phyloP scores from a whole-genome alignment of 2,329 filamentous ascomycete genomes.

The Mycocentrospora acerina region DNA sequence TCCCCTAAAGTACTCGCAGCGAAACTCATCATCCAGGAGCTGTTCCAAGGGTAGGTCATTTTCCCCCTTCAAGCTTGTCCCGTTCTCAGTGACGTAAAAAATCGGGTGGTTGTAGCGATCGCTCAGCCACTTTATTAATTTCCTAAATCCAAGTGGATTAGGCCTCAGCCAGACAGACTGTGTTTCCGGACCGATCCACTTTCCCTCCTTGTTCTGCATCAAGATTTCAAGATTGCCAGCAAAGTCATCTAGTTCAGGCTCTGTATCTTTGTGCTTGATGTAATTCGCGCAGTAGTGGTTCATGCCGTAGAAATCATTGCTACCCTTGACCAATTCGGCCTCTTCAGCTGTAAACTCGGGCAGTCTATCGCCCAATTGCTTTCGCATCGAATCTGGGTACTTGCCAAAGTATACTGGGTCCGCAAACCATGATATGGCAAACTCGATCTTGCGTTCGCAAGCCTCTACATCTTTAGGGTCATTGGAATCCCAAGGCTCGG shows the following conservation, averaged over 20 bases:
- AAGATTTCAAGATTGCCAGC: slow-evolving; percentile 74
- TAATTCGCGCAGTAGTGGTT: slow-evolving; percentile 92
- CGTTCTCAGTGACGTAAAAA: slow-evolving; percentile 89
- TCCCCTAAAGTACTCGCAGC: slow-evolving; percentile 73
- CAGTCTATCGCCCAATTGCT: slow-evolving; percentile 76
- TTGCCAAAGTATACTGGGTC: slow-evolving; percentile 84
- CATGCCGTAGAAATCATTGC: slow-evolving; percentile 93
- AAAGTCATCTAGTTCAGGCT: slow-evolving; percentile 66
- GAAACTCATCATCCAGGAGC: slow-evolving; percentile 79
- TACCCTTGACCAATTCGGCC: slow-evolving; percentile 72
- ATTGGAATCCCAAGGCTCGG: slow-evolving; percentile 78
- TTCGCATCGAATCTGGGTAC: slow-evolving; percentile 81
- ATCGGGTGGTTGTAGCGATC: slow-evolving; percentile 73
- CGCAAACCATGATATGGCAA: slow-evolving; percentile 84
- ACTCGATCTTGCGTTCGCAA: slow-evolving; percentile 79
- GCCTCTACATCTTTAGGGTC: slow-evolving; percentile 76
- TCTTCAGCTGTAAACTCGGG: slow-evolving; percentile 75
- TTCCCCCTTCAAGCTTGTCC: slow-evolving; percentile 80
- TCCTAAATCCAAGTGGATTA: slow-evolving; percentile 73
- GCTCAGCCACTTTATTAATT: slow-evolving; percentile 59
- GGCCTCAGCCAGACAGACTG: slow-evolving; percentile 81
- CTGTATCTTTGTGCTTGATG: slow-evolving; percentile 69
- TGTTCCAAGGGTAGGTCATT: slow-evolving; percentile 70
- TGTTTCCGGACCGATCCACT: slow-evolving; percentile 77
- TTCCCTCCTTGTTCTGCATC: slow-evolving; percentile 69